These are phyloP conservation scores for Esteya vermicola DNA, from an alignment of 2,329 filamentous ascomycete species.

Conservation along the genomic window DNA sequence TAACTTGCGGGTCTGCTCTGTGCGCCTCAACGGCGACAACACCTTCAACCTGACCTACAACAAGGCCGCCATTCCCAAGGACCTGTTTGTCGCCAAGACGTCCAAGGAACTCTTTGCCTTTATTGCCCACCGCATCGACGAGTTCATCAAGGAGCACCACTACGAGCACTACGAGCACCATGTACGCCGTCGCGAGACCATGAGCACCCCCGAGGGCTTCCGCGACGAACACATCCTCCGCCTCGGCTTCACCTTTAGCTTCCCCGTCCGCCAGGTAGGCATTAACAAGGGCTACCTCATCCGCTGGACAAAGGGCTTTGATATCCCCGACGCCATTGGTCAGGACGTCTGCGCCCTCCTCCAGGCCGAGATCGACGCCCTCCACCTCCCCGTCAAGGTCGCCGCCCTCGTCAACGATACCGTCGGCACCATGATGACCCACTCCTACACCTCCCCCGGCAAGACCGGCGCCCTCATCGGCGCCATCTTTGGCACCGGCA, in stretches of 20 bases:
- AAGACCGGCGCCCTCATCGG: constrained; percentile 81
- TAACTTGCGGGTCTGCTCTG: constrained; percentile 95
- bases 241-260: constrained; percentile 97
- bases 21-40: constrained; percentile 83
- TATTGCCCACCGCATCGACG: constrained; percentile 81
- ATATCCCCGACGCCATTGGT: constrained; percentile 86
- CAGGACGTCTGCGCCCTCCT: constrained; percentile 88
- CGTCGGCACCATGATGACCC: constrained; percentile 92
- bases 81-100: constrained; percentile 81
- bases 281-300: constrained; percentile 93
- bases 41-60: constrained; percentile 88
- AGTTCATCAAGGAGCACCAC: constrained; percentile 78
- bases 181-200: constrained; percentile 47
- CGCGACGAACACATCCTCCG: constrained; percentile 71
- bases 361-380: constrained; percentile 75
- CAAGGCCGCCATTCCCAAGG: constrained; percentile 80
- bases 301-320: constrained; percentile 97
- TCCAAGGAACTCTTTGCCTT: constrained; percentile 82
- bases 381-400: constrained; percentile 82
- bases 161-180: constrained; percentile 69
- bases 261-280: constrained; percentile 83
- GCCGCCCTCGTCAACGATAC: constrained; percentile 95
- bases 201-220: constrained; percentile 42
- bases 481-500: constrained; percentile 94
- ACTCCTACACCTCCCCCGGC: constrained; percentile 84